Evolutionary conservation across 768 basidiomycete species (phyloP).

Genomic region (Pleurotus pulmonarius): DNA sequence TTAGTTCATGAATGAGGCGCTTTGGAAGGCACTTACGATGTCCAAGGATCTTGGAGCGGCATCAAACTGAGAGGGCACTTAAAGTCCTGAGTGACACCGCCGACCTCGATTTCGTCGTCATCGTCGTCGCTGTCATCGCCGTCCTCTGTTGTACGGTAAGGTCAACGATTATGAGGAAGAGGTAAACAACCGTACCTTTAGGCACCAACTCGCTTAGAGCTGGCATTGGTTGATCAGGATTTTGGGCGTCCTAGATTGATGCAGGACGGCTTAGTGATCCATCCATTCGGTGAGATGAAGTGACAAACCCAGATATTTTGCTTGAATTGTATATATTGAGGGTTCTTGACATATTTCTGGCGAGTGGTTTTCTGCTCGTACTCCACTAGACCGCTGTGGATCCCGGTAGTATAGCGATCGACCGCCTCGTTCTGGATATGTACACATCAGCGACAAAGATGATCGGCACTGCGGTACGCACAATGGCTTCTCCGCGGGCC

Average conservation of each 20-base stretch:
- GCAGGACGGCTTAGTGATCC: not conserved
- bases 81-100: slow-evolving; percentile 80
- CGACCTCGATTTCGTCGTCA: slow-evolving; percentile 87
- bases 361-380: slow-evolving; percentile 64
- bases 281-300: slow-evolving; percentile 1
- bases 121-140: slow-evolving; percentile 72
- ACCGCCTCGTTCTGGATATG: slow-evolving; percentile 44
- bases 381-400: slow-evolving; percentile 35
- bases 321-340: slow-evolving; percentile 59
- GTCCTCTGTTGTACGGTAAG: slow-evolving; percentile 48
- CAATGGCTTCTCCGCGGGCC: slow-evolving; percentile 54
- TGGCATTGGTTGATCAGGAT: slow-evolving; percentile 69
- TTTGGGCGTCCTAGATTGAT: slow-evolving; percentile 52
- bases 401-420: slow-evolving; percentile 45
- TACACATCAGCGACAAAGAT: slow-evolving; percentile 1
- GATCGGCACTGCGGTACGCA: slow-evolving; percentile 26
- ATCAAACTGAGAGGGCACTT: slow-evolving; percentile 79
- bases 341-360: slow-evolving; percentile 71
- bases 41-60: slow-evolving; percentile 67
- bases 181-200: slow-evolving; percentile 35
- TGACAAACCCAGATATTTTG: slow-evolving; percentile 62
- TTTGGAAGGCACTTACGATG: slow-evolving; percentile 56
- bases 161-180: not conserved
- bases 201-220: slow-evolving; percentile 72
- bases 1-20: no score